Percentiles rank a stretch among this genome's conserved stretches.
Evolutionary conservation across 768 basidiomycete species (phyloP).

Genomic region (Lactifluus subvellereus): DNA sequence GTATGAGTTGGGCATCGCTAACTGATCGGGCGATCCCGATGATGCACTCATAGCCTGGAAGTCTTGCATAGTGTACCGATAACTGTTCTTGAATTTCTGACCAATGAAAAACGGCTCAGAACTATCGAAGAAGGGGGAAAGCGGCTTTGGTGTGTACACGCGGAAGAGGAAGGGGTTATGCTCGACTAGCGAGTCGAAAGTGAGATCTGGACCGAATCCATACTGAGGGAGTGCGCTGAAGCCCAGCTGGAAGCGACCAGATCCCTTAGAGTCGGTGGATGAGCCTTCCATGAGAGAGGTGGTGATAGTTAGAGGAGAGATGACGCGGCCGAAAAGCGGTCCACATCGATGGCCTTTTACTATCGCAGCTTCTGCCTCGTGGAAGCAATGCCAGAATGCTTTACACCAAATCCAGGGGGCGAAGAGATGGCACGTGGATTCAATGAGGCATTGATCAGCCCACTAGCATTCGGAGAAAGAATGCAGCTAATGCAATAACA

Average conservation of each 20-base stretch:
- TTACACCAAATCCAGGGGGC: background rate
- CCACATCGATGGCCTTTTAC: constrained; percentile 23
- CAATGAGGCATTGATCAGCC: constrained; percentile 15
- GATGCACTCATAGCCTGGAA: constrained; percentile 24
- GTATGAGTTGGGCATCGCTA: constrained; percentile 37
- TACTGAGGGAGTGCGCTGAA: constrained; percentile 54
- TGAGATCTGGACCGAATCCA: constrained; percentile 59
- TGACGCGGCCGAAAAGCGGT: constrained; percentile 11
- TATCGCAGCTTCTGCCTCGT: constrained; percentile 21
- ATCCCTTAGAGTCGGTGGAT: constrained; percentile 22
- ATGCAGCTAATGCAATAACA: background rate
- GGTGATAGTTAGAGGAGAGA: constrained; percentile 19
- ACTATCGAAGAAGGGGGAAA: constrained; percentile 45
- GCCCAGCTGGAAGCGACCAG: constrained; percentile 25
- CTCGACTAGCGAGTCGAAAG: constrained; percentile 55
- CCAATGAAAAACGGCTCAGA: constrained; percentile 65
- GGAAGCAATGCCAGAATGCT: constrained; percentile 19
- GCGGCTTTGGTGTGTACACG: constrained; percentile 67
- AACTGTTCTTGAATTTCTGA: constrained; percentile 46
- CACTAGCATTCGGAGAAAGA: constrained; percentile 1
- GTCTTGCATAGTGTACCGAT: constrained; percentile 28
- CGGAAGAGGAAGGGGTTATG: constrained; percentile 75
- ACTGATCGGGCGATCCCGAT: constrained; percentile 22
- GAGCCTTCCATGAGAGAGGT: constrained; percentile 14
- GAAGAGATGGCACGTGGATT: constrained; percentile 8